Conservation (phyloP, 768 basidiomycete genomes). For the Russula sp. region DNA sequence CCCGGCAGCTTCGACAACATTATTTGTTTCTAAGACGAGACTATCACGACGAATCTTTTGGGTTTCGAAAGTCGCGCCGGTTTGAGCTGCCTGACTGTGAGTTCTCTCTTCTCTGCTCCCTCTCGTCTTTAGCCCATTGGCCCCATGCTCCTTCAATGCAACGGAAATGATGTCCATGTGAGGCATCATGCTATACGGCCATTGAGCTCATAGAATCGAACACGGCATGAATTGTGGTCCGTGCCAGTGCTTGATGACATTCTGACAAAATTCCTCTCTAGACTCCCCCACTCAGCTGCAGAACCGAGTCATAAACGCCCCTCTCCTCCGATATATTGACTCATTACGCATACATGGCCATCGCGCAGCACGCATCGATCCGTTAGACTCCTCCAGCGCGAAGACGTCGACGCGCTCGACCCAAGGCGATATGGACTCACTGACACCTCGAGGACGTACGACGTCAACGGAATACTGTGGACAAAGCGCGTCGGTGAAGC, state of each 20-base stretch:
- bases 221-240: background rate
- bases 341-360: slow-evolving; percentile 83
- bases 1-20: slow-evolving; percentile 9
- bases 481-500: slow-evolving; percentile 45
- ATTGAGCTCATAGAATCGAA: background rate
- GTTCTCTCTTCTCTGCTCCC: slow-evolving; percentile 31
- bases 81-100: slow-evolving; percentile 72
- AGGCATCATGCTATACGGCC: background rate
- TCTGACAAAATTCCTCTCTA: slow-evolving; percentile 1
- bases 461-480: slow-evolving; percentile 84
- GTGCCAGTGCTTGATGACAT: background rate
- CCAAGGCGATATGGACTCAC: slow-evolving; percentile 72
- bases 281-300: slow-evolving; percentile 46
- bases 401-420: slow-evolving; percentile 72
- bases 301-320: slow-evolving; percentile 69
- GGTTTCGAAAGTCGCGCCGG: slow-evolving; percentile 61
- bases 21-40: slow-evolving; percentile 23
- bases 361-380: slow-evolving; percentile 82
- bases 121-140: background rate
- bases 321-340: slow-evolving; percentile 85
- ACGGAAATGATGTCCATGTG: too few relatives aligned
- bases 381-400: slow-evolving; percentile 84
- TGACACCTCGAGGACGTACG: slow-evolving; percentile 52
- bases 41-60: slow-evolving; percentile 81
- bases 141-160: background rate